Evolutionary conservation across 1,284 basidiomycete genomes (phyloP).

Genomic region (Naganishia sp.): DNA sequence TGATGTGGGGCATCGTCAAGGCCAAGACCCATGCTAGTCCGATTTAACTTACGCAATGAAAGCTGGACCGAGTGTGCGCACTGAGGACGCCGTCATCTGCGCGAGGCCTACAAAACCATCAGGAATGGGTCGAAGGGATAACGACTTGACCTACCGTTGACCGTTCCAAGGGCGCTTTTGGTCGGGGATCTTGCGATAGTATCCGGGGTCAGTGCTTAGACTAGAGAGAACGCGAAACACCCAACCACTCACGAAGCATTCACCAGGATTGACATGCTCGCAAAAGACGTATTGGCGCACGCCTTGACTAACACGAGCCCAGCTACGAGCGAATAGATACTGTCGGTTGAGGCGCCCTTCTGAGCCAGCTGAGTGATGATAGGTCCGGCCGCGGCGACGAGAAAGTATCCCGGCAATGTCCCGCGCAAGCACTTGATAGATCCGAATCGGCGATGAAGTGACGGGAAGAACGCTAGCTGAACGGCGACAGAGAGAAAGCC

Average conservation of each 20-base stretch:
- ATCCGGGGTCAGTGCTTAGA: background rate
- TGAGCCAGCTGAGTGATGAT: conserved; percentile 8
- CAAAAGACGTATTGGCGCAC: conserved; percentile 20
- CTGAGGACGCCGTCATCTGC: conserved; percentile 23
- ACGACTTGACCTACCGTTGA: conserved; percentile 14
- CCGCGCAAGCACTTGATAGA: conserved; percentile 14
- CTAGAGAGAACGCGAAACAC: background rate
- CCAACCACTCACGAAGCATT: conserved; percentile 11
- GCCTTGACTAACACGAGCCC: conserved; percentile 14
- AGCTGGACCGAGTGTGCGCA: conserved; percentile 22
- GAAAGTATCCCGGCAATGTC: conserved; percentile 10
- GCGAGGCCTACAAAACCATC: conserved; percentile 17
- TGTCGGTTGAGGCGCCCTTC: background rate
- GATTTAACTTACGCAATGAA: conserved; percentile 16
- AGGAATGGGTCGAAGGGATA: background rate
- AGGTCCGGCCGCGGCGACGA: conserved; percentile 18
- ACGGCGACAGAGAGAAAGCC: conserved; percentile 23
- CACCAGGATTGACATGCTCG: conserved; percentile 22
- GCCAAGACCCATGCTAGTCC: background rate
- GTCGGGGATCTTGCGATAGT: conserved; percentile 6
- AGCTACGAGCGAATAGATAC: conserved; percentile 10
- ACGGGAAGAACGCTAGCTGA: conserved; percentile 13
- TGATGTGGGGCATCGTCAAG: background rate
- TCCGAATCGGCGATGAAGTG: conserved; percentile 18
- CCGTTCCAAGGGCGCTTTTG: conserved; percentile 12